Percentiles rank a stretch among this genome's conserved stretches.
These are phyloP conservation scores for Hansenula lynferdii DNA, from an alignment of 1,139 yeast genomes.

Conservation along the genomic window DNA sequence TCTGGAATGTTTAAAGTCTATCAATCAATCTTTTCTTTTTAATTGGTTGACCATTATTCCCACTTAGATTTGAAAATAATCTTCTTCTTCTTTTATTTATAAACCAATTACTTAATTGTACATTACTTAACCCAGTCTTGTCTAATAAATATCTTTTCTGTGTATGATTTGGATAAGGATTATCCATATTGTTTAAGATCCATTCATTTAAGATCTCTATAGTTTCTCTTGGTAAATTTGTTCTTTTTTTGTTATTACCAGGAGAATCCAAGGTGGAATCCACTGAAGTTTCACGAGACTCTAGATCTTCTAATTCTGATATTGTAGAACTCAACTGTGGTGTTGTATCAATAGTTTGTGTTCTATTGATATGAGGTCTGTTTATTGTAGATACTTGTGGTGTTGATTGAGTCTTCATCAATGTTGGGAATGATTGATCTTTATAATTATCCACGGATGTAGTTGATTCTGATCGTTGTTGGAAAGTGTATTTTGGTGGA, in stretches of 20 bases:
- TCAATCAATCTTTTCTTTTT: constrained; percentile 33
- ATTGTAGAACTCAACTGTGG: too few species aligned
- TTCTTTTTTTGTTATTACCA: constrained; percentile 37
- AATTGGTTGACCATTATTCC: constrained; percentile 24
- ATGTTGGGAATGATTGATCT: background rate
- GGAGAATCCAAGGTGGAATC: constrained; percentile 3
- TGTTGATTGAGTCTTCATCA: background rate
- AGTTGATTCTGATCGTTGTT: constrained; percentile 1
- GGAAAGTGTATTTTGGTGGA: background rate
- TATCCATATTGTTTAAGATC: constrained; percentile 80
- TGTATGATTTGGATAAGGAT: constrained; percentile 91
- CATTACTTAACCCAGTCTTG: constrained; percentile 83
- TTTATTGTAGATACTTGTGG: background rate
- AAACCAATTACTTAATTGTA: constrained; percentile 94
- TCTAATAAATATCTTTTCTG: constrained; percentile 79
- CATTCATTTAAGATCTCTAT: constrained; percentile 78
- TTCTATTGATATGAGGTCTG: too few species aligned
- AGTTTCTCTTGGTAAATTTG: constrained; percentile 87
- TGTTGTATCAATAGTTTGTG: too few species aligned
- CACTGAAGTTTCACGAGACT: constrained; percentile 8
- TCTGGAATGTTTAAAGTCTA: constrained; percentile 21
- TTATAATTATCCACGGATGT: constrained; percentile 1
- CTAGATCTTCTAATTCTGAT: background rate
- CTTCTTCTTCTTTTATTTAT: constrained; percentile 92
- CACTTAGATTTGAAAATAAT: constrained; percentile 33